Evolutionary conservation across 2,329 filamentous ascomycete genomes (phyloP), one percentile per base, ranked within the genome.

Genomic region (Phaeosphaeria sp.): DNA sequence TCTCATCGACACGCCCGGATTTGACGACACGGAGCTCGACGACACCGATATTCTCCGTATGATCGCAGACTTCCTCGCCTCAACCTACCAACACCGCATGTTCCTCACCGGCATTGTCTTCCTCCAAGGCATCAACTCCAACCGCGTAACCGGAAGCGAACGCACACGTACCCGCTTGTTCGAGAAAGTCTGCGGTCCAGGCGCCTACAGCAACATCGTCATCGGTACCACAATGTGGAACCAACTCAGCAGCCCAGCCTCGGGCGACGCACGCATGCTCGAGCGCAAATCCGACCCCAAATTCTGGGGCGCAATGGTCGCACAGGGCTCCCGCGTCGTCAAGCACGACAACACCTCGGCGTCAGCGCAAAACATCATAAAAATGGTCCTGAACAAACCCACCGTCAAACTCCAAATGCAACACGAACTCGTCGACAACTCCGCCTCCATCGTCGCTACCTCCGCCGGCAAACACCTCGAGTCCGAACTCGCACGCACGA

Each of bases 1-100:
- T 36, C 66, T 80, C 22, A 74, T 82, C 56, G 81, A 83, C 60
- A 83, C 80, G 0, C 81, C 81, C 0, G 81, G 81, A 0, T 82
- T 83, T 59, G 75, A 80, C 33, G 81, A 83, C 53, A 82, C 77
- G 0, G 63, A 71, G 27, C 64, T 76, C 17, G 75, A 72, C 6
- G 81, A 83, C 51, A 72, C 74, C 11, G 80, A 82, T 39, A 75
- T 81, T 1, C 74, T 83, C 1, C 51, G 71, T 33, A 66, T 77
- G 30, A 78, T 83, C 21, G 78, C 79, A 2, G 66, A 68, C 15
- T 81, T 74, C 59, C 72, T 82, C 3, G 66, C 68, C 0, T 55
- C 53, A 0, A 65, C 73, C 0, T 79, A 77, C 53, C 61, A 53
- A n/a, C 27, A 36, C n/a, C 58, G 74, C 15, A 68, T 76, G 51